A percentile compares a stretch with the other conserved stretches of the same genome.
phyloP scores from a whole-genome alignment of 441 rosid genomes.

The Populus tomentosa region DNA sequence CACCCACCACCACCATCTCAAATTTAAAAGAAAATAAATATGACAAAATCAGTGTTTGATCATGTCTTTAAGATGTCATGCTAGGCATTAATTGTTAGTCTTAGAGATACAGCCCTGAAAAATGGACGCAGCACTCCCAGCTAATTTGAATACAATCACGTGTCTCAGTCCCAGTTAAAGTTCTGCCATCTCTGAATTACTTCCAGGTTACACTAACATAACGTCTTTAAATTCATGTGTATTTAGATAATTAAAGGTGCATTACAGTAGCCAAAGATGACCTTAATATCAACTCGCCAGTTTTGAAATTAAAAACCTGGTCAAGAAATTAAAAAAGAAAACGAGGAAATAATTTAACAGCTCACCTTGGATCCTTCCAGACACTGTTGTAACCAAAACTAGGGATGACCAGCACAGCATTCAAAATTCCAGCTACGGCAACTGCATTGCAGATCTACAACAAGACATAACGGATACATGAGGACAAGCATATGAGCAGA shows the following conservation, averaged over 20 bases:
- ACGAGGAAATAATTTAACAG: not conserved
- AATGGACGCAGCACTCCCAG: not conserved
- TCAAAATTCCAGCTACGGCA: slow-evolving; percentile 88
- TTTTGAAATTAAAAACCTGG: slow-evolving; percentile 3
- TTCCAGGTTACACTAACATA: not conserved
- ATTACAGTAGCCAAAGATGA: not conserved
- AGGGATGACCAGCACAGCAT: slow-evolving; percentile 80
- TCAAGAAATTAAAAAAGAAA: not conserved
- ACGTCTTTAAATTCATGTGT: not conserved
- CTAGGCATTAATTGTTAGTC: not conserved
- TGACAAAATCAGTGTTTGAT: not conserved
- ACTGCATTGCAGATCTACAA: slow-evolving; percentile 91
- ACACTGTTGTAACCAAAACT: slow-evolving; percentile 67
- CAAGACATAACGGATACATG: slow-evolving; percentile 7
- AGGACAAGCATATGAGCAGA: not conserved
- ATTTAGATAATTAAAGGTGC: not conserved
- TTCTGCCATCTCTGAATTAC: not conserved
- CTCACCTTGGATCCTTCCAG: slow-evolving; percentile 92
- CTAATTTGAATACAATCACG: not conserved
- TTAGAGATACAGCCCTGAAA: not conserved
- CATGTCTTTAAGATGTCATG: not conserved
- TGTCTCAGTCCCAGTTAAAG: not conserved
- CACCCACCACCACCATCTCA: not conserved
- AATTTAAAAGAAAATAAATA: not conserved
- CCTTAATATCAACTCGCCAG: not conserved